Evolutionary conservation across 352 stramenopile genomes (phyloP), one percentile per base, ranked within the genome.

Genomic region (Ochromonadaceae sp.): DNA sequence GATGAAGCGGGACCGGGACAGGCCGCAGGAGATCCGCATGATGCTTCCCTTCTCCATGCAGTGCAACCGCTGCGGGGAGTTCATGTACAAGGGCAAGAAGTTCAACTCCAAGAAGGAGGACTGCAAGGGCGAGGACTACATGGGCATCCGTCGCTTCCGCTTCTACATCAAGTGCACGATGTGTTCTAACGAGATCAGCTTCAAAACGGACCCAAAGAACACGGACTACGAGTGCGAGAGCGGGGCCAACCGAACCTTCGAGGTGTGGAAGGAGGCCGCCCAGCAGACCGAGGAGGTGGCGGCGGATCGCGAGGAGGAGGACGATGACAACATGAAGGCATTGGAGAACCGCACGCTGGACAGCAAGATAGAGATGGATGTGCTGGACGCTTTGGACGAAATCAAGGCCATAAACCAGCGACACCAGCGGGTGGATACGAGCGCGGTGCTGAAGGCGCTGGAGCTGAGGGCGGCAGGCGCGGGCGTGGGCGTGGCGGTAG

Each of bases 51-150:
- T 98, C 77, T 93, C 81, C 20, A 83, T 98, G 55, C 90, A 97
- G 69, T 99, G 93, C 76, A 83, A 74, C 41, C 95, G 83, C 9
- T 98, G 93, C 66, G 88, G 87, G 52, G 90, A 96, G 67, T 98
- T 97, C 76, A 95, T 99, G 83, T 98, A 98, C 76, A 85, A 87
- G 26, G 92, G 93, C 57, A 96, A 96, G 66, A 99, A 99, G 77
- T 98, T 98, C 75, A 99, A 98, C 73, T 95, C 82, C 56, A 85
- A 91, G 65, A 98, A 98, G 72, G 93, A 99, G 70, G 80, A 91
- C 35, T 87, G 97, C 38, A 74, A 91, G 59, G 92, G 90, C 49
- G 85, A 97, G 56, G 83, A 88, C 60, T 99, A 98, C 81, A 78
- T 91, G 66, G 86, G 71, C 28, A 78, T 76, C 44, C 46, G 46